Percentiles rank a stretch among this genome's conserved stretches.
phyloP scores from a whole-genome alignment of 2,329 filamentous ascomycete species.

The Stagonosporopsis cucurbitacearum region DNA sequence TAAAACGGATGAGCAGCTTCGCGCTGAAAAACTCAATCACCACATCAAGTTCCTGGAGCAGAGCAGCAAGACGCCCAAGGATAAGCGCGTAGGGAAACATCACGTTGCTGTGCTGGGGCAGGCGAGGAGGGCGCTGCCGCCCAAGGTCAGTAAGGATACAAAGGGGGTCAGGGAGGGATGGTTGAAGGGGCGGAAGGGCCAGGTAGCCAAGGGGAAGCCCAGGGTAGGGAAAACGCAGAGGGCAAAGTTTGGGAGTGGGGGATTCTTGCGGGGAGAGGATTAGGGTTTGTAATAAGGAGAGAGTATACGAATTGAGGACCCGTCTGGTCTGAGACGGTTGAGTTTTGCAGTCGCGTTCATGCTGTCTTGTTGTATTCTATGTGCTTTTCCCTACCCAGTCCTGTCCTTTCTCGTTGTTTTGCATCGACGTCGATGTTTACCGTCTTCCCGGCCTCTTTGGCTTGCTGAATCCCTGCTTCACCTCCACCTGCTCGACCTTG shows the following conservation, averaged over 20 bases:
- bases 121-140: constrained; percentile 50
- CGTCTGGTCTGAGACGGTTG: not conserved
- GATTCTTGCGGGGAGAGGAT: constrained; percentile 42
- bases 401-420: not conserved
- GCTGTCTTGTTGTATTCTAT: not conserved
- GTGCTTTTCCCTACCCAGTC: no score
- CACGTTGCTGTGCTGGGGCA: constrained; percentile 58
- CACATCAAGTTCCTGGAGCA: constrained; percentile 58
- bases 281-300: constrained; percentile 3
- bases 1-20: constrained; percentile 40
- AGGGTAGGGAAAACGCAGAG: constrained; percentile 40
- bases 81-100: constrained; percentile 57
- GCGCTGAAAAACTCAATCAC: constrained; percentile 55
- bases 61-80: constrained; percentile 57
- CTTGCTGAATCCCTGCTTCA: constrained; percentile 74
- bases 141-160: constrained; percentile 51
- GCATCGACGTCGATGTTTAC: constrained; percentile 24
- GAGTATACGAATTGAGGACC: not conserved
- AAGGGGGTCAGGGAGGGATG: constrained; percentile 50
- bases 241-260: constrained; percentile 33
- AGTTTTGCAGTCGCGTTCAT: not conserved
- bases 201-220: constrained; percentile 33
- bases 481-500: constrained; percentile 70
- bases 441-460: constrained; percentile 78
- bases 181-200: constrained; percentile 50